Percentiles rank a stretch among this genome's conserved stretches.
phyloP scores from a whole-genome alignment of 768 basidiomycete genomes.

The Trametes gibbosa region DNA sequence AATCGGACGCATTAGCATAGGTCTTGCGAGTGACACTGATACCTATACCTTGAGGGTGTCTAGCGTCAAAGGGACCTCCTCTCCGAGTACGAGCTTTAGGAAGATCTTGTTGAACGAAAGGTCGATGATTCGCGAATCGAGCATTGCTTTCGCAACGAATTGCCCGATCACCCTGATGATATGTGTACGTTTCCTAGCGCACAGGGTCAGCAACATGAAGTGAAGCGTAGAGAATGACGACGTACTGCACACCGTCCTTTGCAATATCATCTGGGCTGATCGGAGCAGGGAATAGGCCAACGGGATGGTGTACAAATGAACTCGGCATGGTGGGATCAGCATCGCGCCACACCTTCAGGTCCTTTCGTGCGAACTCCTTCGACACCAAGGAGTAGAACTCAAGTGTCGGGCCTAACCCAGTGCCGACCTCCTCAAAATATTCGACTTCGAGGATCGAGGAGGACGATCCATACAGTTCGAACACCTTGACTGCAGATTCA shows the following conservation, averaged over 20 bases:
- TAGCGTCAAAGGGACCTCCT: constrained; percentile 79
- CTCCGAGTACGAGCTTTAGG: constrained; percentile 84
- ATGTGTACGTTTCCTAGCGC: constrained; percentile 72
- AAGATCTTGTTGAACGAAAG: constrained; percentile 94
- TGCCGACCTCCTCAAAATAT: constrained; percentile 98
- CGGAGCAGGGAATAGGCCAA: constrained; percentile 87
- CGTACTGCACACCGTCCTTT: constrained; percentile 75
- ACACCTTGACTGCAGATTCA: constrained; percentile 94
- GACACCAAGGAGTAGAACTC: constrained; percentile 99
- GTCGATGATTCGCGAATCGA: constrained; percentile 97
- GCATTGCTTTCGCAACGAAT: constrained; percentile 94
- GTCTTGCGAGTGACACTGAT: not conserved
- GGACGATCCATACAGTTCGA: constrained; percentile 94
- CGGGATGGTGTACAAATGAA: constrained; percentile 78
- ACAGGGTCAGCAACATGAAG: not conserved
- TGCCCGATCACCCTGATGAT: constrained; percentile 90
- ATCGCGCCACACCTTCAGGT: constrained; percentile 90
- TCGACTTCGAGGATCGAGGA: constrained; percentile 95
- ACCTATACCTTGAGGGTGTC: constrained; percentile 72
- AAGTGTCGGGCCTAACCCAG: constrained; percentile 93
- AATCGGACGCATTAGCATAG: not conserved
- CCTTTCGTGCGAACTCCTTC: constrained; percentile 87
- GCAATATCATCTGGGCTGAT: constrained; percentile 64
- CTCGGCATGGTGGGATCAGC: constrained; percentile 61
- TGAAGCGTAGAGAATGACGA: constrained; percentile 10